Evolutionary conservation across 345 rosid genomes (phyloP).

Genomic region (Moricandia moricandioides): DNA sequence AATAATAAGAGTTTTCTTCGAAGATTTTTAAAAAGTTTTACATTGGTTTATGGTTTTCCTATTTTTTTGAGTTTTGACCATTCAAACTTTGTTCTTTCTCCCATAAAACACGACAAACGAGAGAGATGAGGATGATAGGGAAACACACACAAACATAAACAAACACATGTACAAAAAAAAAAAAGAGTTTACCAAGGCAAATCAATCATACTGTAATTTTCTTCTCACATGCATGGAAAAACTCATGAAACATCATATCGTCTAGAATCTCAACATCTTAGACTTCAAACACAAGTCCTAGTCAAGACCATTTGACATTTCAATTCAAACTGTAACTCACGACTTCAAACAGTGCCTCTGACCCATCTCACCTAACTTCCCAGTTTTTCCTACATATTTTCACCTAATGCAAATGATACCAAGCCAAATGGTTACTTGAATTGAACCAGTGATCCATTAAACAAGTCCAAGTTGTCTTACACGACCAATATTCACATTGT

Average conservation of each 20-base stretch:
- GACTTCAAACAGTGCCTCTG: neutral
- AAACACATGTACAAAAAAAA: neutral
- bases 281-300: neutral
- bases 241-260: neutral
- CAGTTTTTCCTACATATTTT: neutral
- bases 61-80: conserved; percentile 27
- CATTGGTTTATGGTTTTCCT: conserved; percentile 17
- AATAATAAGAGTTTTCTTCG: neutral
- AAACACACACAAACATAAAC: no score
- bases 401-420: no score
- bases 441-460: no score
- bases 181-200: neutral
- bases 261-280: neutral
- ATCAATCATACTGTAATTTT: neutral
- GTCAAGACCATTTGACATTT: conserved; percentile 16
- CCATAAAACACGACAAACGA: neutral
- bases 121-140: neutral
- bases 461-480: no score
- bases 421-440: no score
- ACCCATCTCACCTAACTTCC: neutral
- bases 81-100: conserved; percentile 13
- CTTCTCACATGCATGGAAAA: neutral
- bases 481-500: neutral
- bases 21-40: neutral
- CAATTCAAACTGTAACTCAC: conserved; percentile 20